These are phyloP conservation scores for Colletotrichum godetiae DNA, from an alignment of 2,329 filamentous ascomycete species.

Conservation along the genomic window DNA sequence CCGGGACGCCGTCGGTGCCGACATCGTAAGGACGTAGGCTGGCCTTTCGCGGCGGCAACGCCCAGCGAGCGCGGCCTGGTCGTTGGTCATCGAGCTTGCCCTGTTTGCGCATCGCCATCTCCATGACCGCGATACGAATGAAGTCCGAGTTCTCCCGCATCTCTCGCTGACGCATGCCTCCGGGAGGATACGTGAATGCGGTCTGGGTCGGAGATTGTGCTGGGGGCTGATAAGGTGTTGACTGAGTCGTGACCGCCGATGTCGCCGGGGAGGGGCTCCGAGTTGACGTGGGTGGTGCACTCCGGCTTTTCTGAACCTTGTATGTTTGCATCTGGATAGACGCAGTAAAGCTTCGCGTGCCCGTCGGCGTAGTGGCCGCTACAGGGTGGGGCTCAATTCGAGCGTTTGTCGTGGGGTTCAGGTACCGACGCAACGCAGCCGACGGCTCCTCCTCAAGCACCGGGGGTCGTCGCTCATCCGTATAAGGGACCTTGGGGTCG, in stretches of 20 bases:
- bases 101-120: conserved; percentile 76
- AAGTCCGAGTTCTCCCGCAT: conserved; percentile 78
- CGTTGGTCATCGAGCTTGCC: conserved; percentile 75
- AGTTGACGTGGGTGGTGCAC: conserved; percentile 44
- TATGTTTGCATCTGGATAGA: conserved; percentile 81
- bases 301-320: conserved; percentile 65
- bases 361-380: conserved; percentile 39
- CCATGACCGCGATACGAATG: conserved; percentile 77
- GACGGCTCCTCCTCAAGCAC: conserved; percentile 73
- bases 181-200: conserved; percentile 52
- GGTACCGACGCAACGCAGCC: conserved; percentile 73
- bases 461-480: conserved; percentile 74
- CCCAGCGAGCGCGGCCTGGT: conserved; percentile 75
- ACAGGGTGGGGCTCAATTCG: conserved; percentile 55
- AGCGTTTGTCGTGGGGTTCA: conserved; percentile 70
- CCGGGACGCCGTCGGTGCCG: conserved; percentile 67
- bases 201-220: conserved; percentile 46
- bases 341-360: conserved; percentile 64
- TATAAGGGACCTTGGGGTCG: conserved; percentile 73
- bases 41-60: conserved; percentile 72
- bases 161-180: conserved; percentile 70
- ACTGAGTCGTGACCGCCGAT: conserved; percentile 44
- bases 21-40: conserved; percentile 66
- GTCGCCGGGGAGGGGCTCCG: conserved; percentile 47
- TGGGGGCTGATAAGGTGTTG: conserved; percentile 42